phyloP scores from a whole-genome alignment of 768 basidiomycete genomes.

The Rhodosporidiobolus sp. region DNA sequence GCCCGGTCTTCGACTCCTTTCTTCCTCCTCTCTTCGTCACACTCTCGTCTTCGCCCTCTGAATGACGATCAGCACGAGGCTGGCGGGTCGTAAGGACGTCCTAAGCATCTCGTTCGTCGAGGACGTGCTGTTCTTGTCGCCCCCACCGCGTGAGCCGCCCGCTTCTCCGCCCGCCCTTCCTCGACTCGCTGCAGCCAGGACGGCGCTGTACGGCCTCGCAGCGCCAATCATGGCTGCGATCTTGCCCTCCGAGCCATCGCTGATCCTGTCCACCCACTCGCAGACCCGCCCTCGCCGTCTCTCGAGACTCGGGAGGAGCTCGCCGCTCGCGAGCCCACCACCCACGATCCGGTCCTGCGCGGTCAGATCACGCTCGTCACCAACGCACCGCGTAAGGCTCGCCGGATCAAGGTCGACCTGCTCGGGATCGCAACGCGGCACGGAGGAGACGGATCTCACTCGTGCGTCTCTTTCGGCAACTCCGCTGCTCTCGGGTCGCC shows the following conservation, averaged over 20 bases:
- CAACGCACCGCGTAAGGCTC: background rate
- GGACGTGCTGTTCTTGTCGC: slow-evolving; percentile 18
- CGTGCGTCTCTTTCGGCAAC: no score
- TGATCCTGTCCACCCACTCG: background rate
- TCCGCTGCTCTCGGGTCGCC: no score
- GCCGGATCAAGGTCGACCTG: slow-evolving; percentile 15
- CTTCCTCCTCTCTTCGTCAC: background rate
- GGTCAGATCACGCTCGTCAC: slow-evolving; percentile 7
- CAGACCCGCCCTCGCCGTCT: background rate
- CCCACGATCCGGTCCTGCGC: slow-evolving; percentile 23
- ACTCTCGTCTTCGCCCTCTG: background rate
- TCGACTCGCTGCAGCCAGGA: no score
- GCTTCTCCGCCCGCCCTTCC: background rate
- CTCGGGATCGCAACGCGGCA: slow-evolving; percentile 14
- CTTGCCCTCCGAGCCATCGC: background rate
- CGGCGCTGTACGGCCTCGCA: no score
- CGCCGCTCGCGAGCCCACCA: background rate
- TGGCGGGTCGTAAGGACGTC: slow-evolving; percentile 2
- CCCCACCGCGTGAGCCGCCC: background rate
- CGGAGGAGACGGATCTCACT: slow-evolving; percentile 29
- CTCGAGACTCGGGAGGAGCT: background rate
- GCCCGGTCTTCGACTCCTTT: background rate
- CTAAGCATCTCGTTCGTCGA: slow-evolving; percentile 19
- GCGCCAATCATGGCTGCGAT: background rate
- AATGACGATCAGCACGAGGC: background rate